phyloP scores from a whole-genome alignment of 805 yeast species.

The Brettanomyces nanus region DNA sequence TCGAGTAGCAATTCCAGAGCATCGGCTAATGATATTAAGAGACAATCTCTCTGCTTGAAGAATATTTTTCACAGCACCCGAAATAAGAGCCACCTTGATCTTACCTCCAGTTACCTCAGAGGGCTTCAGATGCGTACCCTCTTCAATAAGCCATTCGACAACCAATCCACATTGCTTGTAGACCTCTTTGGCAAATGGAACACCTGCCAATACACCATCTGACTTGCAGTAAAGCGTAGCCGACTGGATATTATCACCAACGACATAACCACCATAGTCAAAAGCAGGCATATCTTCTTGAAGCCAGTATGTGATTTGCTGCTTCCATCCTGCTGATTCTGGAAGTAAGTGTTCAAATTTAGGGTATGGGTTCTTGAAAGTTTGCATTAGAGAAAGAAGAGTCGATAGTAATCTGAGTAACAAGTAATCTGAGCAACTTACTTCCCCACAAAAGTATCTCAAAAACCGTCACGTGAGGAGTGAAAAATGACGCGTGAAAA shows the following conservation, averaged over 20 bases:
- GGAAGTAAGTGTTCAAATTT: conserved; percentile 55
- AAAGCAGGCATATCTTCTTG: conserved; percentile 89
- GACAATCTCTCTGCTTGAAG: conserved; percentile 82
- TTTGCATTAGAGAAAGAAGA: neutral
- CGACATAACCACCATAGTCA: conserved; percentile 92
- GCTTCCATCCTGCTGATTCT: conserved; percentile 71
- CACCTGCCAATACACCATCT: conserved; percentile 72
- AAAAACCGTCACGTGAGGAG: too few relatives aligned
- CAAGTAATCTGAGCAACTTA: neutral
- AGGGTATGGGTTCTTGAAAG: conserved; percentile 25
- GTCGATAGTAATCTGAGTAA: neutral
- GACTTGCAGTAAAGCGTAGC: conserved; percentile 81
- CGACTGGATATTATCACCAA: conserved; percentile 63
- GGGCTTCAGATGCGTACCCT: conserved; percentile 55
- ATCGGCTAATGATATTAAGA: conserved; percentile 69
- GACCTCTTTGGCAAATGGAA: conserved; percentile 85
- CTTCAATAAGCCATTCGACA: conserved; percentile 66
- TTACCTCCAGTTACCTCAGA: conserved; percentile 36
- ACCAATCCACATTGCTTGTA: conserved; percentile 63
- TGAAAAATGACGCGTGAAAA: too few relatives aligned
- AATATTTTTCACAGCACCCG: conserved; percentile 73
- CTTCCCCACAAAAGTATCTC: neutral
- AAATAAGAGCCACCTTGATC: conserved; percentile 66
- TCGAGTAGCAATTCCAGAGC: conserved; percentile 83
- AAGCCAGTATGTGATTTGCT: conserved; percentile 65